Evolutionary conservation across 2,329 filamentous ascomycete species (phyloP), one percentile per base, ranked within the genome.

Genomic region (Fusarium equiseti): DNA sequence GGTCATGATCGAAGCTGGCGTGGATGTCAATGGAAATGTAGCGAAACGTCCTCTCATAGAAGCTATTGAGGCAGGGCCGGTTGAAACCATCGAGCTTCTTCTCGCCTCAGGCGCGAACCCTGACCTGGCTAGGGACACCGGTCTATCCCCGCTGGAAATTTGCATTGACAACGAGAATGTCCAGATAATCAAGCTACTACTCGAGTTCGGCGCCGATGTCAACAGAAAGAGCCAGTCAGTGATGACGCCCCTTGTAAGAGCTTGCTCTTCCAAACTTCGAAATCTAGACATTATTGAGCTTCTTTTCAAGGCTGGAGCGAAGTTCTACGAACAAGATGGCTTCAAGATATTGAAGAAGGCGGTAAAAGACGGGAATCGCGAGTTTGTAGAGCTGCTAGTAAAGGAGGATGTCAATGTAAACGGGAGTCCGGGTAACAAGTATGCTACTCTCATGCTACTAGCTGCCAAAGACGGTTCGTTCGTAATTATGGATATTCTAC

Each of bases 341-440:
- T 13, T 13, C 6, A 8, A 7, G 4, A 8, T 52, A 0, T 2
- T 52, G 3, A 8, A 9, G 11, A 8, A 12, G n/a, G 32, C 22
- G 3, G n/a, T 52, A 3, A 13, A 3, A 18, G 16, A 18, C 7
- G 6, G 0, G 0, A 3, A 16, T 42, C 7, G 0, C 4, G 2
- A 52, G 5, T 29, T 52, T 2, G 24, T 52, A 6, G 42, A 5
- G 10, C 1, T 53, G 5, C 4, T 42, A 0, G 18, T 42, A 29
- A 10, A 8, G 2, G n/a, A 42, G 27, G 50, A 35, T 0, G 50
- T 12, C 1, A 4, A 0, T 8, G 9, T n/a, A 1, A 42, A 5
- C n/a, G 20, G 32, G 31, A 12, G 8, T 13, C 7, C 2, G 3
- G 18, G 1, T n/a, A 2, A 26, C 2, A 0, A 16, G 13, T 0